Percentiles rank a stretch among this genome's conserved stretches.
Evolutionary conservation across 23 red algal genomes (phyloP).

Genomic region (Gracilaria caudata): DNA sequence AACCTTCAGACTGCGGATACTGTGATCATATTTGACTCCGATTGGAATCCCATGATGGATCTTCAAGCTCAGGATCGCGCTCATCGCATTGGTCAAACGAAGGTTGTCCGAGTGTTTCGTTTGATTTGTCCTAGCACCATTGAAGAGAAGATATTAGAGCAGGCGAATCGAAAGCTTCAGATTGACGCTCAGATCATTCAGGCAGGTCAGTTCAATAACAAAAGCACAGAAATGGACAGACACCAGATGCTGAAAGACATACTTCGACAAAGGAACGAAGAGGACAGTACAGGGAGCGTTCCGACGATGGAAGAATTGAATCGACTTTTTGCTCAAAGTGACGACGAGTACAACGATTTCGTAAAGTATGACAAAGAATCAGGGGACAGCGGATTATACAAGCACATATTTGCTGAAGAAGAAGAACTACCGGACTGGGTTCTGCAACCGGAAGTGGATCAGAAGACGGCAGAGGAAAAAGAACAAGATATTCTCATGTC

Average conservation of each 20-base stretch:
- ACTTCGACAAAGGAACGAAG: conserved; percentile 74
- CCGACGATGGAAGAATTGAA: conserved; percentile 81
- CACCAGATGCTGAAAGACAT: conserved; percentile 79
- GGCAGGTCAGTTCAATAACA: conserved; percentile 97
- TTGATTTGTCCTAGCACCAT: conserved; percentile 88
- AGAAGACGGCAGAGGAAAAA: conserved; percentile 66
- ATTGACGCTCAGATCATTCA: conserved; percentile 98
- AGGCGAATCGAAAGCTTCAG: conserved; percentile 86
- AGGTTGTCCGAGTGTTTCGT: conserved; percentile 92
- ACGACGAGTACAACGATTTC: conserved; percentile 83
- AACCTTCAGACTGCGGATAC: conserved; percentile 99
- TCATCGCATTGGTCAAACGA: conserved; percentile 97
- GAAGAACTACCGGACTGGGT: conserved; percentile 80
- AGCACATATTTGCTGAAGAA: conserved; percentile 54
- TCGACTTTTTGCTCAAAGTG: conserved; percentile 80
- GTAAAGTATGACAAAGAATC: conserved; percentile 78
- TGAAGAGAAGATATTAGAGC: conserved; percentile 93
- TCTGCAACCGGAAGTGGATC: conserved; percentile 63
- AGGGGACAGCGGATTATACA: conserved; percentile 12
- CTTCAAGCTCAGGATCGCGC: conserved; percentile 98
- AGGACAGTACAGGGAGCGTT: conserved; percentile 65
- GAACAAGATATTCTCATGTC: conserved; percentile 65
- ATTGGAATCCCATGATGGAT: conserved; percentile 99
- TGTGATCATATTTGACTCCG: conserved; percentile 98
- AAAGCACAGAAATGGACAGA: conserved; percentile 90